Evolutionary conservation across 306 rosid species (phyloP).

Genomic region (Mimosa bimucronata): DNA sequence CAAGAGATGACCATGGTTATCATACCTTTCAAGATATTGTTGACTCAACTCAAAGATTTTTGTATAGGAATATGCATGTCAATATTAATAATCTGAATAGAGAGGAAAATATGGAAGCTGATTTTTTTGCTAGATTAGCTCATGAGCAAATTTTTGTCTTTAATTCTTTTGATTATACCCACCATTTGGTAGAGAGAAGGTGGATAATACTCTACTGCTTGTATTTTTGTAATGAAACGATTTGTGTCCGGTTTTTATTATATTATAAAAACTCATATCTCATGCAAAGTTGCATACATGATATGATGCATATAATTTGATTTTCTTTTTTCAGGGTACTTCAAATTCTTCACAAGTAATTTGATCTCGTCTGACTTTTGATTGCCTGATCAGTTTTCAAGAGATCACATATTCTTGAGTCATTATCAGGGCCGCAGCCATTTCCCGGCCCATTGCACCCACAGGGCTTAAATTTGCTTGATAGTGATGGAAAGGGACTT

Average conservation of each 20-base stretch:
- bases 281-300: background rate
- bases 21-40: too few relatives aligned
- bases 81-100: too few relatives aligned
- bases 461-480: slow-evolving; percentile 33
- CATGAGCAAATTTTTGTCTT: too few relatives aligned
- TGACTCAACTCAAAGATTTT: too few relatives aligned
- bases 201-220: background rate
- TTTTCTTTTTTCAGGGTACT: slow-evolving; percentile 48
- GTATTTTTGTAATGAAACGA: background rate
- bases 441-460: slow-evolving; percentile 50
- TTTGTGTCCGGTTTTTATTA: background rate
- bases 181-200: background rate
- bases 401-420: slow-evolving; percentile 57
- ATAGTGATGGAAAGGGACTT: background rate
- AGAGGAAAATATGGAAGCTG: too few relatives aligned
- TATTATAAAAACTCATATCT: too few relatives aligned
- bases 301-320: slow-evolving; percentile 4
- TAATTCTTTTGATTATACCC: background rate
- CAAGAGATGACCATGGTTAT: too few relatives aligned
- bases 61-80: too few relatives aligned
- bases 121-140: too few relatives aligned
- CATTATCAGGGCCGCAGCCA: slow-evolving; percentile 53
- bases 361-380: slow-evolving; percentile 43
- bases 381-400: slow-evolving; percentile 9
- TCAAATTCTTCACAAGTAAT: slow-evolving; percentile 65